These are phyloP conservation scores for Tolypocladium album DNA, from an alignment of 2,329 filamentous ascomycete genomes.

Conservation along the genomic window DNA sequence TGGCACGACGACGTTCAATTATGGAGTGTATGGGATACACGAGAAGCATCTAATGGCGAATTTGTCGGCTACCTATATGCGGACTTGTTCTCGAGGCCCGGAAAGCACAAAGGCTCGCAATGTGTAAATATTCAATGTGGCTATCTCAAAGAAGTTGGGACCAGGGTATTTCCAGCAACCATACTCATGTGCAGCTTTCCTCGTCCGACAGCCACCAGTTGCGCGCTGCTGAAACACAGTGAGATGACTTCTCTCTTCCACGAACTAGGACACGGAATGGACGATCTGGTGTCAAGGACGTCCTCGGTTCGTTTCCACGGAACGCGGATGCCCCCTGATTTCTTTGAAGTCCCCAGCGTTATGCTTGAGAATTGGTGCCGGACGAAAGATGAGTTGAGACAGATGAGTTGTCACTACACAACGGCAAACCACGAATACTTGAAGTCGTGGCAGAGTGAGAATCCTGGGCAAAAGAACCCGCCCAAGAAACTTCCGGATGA, in stretches of 20 bases:
- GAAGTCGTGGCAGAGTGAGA: not conserved
- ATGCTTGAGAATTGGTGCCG: not conserved
- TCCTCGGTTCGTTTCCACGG: not conserved
- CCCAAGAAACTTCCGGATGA: not conserved
- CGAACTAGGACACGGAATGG: not conserved
- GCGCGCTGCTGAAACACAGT: not conserved
- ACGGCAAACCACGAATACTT: not conserved
- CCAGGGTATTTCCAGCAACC: not conserved
- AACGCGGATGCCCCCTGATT: not conserved
- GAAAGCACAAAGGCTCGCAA: not conserved
- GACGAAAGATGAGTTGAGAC: not conserved
- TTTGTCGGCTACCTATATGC: not conserved
- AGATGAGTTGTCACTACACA: not conserved
- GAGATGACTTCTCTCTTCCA: not conserved
- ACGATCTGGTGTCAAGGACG: not conserved
- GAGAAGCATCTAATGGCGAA: not conserved
- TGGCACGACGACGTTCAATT: not conserved
- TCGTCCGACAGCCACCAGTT: not conserved
- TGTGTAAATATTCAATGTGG: not conserved
- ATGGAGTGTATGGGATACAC: not conserved
- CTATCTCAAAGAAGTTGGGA: not conserved
- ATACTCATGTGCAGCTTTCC: not conserved
- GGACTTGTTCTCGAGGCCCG: not conserved
- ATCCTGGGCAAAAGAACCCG: not conserved
- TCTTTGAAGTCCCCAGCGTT: not conserved